Evolutionary conservation across 139 green algal genomes (phyloP).

Genomic region (Picochlorum sp.): DNA sequence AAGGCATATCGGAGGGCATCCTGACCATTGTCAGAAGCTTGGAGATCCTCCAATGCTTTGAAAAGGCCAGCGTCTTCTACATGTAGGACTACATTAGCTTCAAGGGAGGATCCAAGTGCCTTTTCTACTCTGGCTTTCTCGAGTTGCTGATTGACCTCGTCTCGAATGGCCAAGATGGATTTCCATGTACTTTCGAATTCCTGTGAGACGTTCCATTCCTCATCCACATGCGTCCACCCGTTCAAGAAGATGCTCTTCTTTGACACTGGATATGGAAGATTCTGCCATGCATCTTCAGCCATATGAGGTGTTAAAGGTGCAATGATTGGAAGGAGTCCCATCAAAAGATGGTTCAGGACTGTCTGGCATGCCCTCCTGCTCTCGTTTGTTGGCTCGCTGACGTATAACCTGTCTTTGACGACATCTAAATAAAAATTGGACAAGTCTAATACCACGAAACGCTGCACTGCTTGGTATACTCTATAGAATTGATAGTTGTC

Average conservation of each 20-base stretch:
- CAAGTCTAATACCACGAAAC: constrained; percentile 81
- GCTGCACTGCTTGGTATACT: constrained; percentile 66
- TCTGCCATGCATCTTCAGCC: constrained; percentile 92
- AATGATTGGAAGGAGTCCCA: constrained; percentile 49
- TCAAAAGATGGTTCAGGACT: constrained; percentile 51
- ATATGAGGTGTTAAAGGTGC: constrained; percentile 88
- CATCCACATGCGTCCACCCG: constrained; percentile 40
- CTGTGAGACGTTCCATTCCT: constrained; percentile 36
- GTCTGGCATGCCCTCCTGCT: constrained; percentile 78
- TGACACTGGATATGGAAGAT: constrained; percentile 42
- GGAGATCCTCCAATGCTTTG: constrained; percentile 41
- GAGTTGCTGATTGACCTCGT: constrained; percentile 63
- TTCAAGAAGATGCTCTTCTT: constrained; percentile 66
- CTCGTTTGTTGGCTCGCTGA: constrained; percentile 35
- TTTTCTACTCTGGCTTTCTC: constrained; percentile 67
- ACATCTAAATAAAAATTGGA: constrained; percentile 96
- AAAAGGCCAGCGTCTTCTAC: constrained; percentile 36
- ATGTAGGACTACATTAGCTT: constrained; percentile 68
- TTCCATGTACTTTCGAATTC: constrained; percentile 41
- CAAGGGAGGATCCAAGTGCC: constrained; percentile 68
- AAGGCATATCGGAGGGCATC: constrained; percentile 77
- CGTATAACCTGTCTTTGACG: constrained; percentile 90
- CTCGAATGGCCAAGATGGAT: constrained; percentile 43
- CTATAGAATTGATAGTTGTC: constrained; percentile 64
- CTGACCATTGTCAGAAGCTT: constrained; percentile 48